Conservation (phyloP, 441 rosid genomes). For the Isatis lusitanica region DNA sequence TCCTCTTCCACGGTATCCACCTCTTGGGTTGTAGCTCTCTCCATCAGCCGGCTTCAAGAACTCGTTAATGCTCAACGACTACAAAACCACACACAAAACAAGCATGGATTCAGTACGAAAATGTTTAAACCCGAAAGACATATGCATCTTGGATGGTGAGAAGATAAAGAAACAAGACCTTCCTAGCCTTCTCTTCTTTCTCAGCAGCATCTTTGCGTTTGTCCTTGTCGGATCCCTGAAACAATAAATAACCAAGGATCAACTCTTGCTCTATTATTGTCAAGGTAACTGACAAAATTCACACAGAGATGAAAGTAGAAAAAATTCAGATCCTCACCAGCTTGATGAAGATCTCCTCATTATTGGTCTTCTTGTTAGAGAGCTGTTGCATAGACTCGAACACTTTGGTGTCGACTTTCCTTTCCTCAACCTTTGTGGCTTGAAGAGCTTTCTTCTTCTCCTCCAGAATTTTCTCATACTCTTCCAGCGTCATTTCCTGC, state of each 20-base stretch:
- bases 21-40: constrained; percentile 18
- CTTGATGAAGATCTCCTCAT: constrained; percentile 37
- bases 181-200: constrained; percentile 36
- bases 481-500: constrained; percentile 92
- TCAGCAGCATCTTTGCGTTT: constrained; percentile 38
- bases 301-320: background rate
- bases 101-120: background rate
- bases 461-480: constrained; percentile 82
- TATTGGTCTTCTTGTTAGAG: constrained; percentile 34
- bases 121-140: background rate
- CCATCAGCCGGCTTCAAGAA: constrained; percentile 38
- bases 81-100: background rate
- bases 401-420: constrained; percentile 70
- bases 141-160: background rate
- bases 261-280: background rate
- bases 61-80: constrained; percentile 39
- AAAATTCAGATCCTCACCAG: constrained; percentile 21
- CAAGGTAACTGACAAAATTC: no score
- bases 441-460: constrained; percentile 82
- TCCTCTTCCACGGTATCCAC: constrained; percentile 37
- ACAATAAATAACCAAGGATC: background rate
- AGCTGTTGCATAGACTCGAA: constrained; percentile 42
- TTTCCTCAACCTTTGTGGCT: constrained; percentile 63
- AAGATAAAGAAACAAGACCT: constrained; percentile 18
- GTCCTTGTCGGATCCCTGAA: constrained; percentile 39